Evolutionary conservation across 2,329 filamentous ascomycete genomes (phyloP).

Genomic region (Pseudocercospora crystallina): DNA sequence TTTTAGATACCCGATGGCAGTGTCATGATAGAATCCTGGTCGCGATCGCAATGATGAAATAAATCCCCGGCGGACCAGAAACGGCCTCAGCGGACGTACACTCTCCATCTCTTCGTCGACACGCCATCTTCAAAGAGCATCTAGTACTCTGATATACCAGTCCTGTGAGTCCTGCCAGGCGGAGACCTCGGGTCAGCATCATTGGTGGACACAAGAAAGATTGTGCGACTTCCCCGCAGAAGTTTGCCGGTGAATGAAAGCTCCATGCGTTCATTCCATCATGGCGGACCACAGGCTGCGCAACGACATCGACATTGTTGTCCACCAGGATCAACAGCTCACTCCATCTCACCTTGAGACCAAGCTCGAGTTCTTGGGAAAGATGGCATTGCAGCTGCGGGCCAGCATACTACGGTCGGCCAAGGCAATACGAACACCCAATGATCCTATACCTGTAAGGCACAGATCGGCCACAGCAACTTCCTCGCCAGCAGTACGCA

Average conservation of each 20-base stretch:
- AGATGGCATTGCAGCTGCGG: slow-evolving; percentile 9
- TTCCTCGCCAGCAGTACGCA: slow-evolving; percentile 4
- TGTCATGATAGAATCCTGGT: slow-evolving; percentile 5
- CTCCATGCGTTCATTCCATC: no score
- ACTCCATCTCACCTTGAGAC: neutral
- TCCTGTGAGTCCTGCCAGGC: no score
- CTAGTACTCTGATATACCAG: no score
- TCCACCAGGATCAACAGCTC: neutral
- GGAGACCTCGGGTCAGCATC: no score
- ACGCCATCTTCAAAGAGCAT: no score
- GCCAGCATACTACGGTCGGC: slow-evolving; percentile 5
- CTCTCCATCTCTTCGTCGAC: no score
- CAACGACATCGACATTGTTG: neutral
- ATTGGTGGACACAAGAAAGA: no score
- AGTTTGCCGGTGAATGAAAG: no score
- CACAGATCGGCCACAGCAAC: neutral
- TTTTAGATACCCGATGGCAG: slow-evolving; percentile 4
- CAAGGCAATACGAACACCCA: neutral
- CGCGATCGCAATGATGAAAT: slow-evolving; percentile 1
- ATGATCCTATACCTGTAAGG: neutral
- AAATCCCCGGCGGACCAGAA: no score
- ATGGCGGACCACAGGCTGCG: no score
- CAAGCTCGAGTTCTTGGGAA: slow-evolving; percentile 1
- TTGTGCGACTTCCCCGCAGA: no score
- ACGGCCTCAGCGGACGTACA: no score